Percentiles rank a stretch among this genome's conserved stretches.
phyloP scores from a whole-genome alignment of 2,329 filamentous ascomycete genomes.

The Magnaporthales sp. region DNA sequence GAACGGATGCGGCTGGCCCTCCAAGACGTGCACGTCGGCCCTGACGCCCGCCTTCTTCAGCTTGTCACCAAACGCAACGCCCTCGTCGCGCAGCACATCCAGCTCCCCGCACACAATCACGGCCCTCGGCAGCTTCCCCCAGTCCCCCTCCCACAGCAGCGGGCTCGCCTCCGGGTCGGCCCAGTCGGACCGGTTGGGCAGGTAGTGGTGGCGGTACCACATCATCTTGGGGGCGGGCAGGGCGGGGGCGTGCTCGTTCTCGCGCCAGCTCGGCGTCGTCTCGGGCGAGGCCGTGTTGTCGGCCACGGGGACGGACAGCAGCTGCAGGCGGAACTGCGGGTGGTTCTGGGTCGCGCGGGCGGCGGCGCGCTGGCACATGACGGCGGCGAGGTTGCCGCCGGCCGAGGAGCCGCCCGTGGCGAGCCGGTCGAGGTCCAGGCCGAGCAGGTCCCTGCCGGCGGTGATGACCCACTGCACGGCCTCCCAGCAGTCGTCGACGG shows the following conservation, averaged over 20 bases:
- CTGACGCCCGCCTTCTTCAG: constrained; percentile 34
- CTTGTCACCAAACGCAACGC: constrained; percentile 39
- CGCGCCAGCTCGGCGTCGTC: constrained; percentile 37
- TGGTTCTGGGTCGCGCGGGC: not conserved
- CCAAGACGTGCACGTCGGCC: constrained; percentile 40
- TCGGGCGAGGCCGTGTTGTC: constrained; percentile 43
- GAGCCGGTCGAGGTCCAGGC: constrained; percentile 27
- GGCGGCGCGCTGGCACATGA: constrained; percentile 15
- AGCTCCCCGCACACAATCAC: constrained; percentile 45
- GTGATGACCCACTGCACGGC: constrained; percentile 36
- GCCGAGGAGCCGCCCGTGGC: constrained; percentile 20
- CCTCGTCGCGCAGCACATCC: constrained; percentile 47
- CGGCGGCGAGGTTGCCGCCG: constrained; percentile 16
- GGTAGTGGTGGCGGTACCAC: constrained; percentile 51
- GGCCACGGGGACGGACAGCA: constrained; percentile 48
- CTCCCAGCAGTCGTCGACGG: constrained; percentile 49
- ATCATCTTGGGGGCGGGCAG: constrained; percentile 49
- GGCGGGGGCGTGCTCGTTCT: constrained; percentile 41
- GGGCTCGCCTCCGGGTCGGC: constrained; percentile 43
- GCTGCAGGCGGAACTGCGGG: constrained; percentile 29
- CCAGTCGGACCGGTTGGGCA: constrained; percentile 37
- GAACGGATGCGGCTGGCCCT: constrained; percentile 49
- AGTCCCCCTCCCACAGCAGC: constrained; percentile 40
- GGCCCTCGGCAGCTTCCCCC: constrained; percentile 39
- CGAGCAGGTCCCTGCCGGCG: constrained; percentile 14